Evolutionary conservation across 177 flowering plant genomes (phyloP).

Genomic region (Vitis hybrid): DNA sequence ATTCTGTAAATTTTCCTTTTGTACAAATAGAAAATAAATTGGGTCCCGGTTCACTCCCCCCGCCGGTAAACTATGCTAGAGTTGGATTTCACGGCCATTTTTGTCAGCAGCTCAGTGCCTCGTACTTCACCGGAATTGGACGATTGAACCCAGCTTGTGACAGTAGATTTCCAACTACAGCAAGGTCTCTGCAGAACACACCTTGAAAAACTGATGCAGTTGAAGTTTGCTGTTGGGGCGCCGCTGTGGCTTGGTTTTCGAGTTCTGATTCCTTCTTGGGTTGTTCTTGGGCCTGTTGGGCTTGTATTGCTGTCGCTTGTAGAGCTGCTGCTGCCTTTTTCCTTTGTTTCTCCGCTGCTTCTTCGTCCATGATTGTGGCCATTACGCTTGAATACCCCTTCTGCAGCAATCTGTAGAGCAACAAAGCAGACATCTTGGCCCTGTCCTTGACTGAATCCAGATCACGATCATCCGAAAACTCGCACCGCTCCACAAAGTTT

Average conservation of each 20-base stretch:
- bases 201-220: slow-evolving; percentile 59
- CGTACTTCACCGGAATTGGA: slow-evolving; percentile 74
- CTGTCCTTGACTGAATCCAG: slow-evolving; percentile 70
- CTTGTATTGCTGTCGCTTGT: slow-evolving; percentile 35
- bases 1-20: slow-evolving; percentile 12
- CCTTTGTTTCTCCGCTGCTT: slow-evolving; percentile 62
- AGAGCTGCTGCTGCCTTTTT: slow-evolving; percentile 58
- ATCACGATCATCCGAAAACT: slow-evolving; percentile 67
- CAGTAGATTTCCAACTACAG: slow-evolving; percentile 69
- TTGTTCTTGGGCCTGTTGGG: slow-evolving; percentile 26
- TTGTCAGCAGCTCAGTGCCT: slow-evolving; percentile 78
- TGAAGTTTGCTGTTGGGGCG: neutral
- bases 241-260: slow-evolving; percentile 1
- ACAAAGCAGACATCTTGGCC: slow-evolving; percentile 74
- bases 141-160: slow-evolving; percentile 74
- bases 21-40: slow-evolving; percentile 22
- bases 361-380: slow-evolving; percentile 68
- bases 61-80: slow-evolving; percentile 15
- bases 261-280: slow-evolving; percentile 17
- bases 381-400: slow-evolving; percentile 69
- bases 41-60: slow-evolving; percentile 3
- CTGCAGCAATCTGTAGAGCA: slow-evolving; percentile 78
- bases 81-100: neutral
- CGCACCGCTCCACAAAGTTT: slow-evolving; percentile 70
- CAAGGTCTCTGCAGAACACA: slow-evolving; percentile 85